Evolutionary conservation across 1,284 basidiomycete species (phyloP), one percentile per base, ranked within the genome.

Genomic region (Irpex sp.): DNA sequence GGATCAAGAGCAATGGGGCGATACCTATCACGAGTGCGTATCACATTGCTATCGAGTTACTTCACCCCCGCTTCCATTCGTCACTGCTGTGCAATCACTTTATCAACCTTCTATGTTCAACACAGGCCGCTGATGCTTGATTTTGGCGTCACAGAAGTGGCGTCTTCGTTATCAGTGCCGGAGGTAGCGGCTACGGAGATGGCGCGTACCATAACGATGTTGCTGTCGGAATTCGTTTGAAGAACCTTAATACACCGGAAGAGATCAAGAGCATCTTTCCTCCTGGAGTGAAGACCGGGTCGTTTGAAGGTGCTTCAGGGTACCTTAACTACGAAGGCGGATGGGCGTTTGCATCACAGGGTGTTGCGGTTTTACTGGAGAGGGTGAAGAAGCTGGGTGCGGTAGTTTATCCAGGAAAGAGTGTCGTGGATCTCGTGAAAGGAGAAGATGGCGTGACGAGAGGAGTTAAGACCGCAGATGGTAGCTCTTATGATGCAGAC

Each of bases 311-410:
- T 31, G 74, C 70, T 38, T 67, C 71, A 5, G 86, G 86, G 0
- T 96, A 93, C 72, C 70, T 90, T 57, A 97, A 96, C 72, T 78
- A 77, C 1, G 86, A 92, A 47, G 87, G 91, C 0, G 96, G 96
- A 2, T 98, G 96, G 96, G 93, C 86, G 1, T 83, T 91, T 72
- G 92, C 95, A 1, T 81, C 84, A 1, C 84, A 88, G 68, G 93
- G 90, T 1, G 74, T 93, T 5, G 71, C 77, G 5, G 76, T 84
- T 9, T 76, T 93, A 63, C 83, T 91, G 60, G 73, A 77, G 44
- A 83, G 82, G 62, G 87, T 96, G 3, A 70, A 70, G 6, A 69
- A 77, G 4, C 78, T 88, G n/a, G 89, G 88, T 0, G 92, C 87
- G 0, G 80, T 76, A 21, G 77, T 96, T 21, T 57, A 88, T 3